Percentiles rank a stretch among this genome's conserved stretches.
phyloP scores from a whole-genome alignment of 2,329 filamentous ascomycete species.

The Aspergillus aculeatus region DNA sequence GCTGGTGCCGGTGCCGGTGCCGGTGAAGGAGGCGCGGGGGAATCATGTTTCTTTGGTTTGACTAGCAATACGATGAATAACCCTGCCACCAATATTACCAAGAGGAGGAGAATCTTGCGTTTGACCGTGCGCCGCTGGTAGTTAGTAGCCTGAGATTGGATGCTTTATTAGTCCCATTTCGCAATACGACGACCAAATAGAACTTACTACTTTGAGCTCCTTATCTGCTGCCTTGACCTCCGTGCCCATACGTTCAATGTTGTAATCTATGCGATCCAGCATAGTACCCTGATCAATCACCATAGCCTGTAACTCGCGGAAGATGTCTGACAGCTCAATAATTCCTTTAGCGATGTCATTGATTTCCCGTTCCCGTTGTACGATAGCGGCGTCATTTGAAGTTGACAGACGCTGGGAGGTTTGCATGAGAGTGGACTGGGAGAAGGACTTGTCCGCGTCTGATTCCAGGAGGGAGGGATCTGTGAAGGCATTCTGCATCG shows the following conservation, averaged over 20 bases:
- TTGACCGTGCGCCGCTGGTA: conserved; percentile 89
- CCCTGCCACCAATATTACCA: conserved; percentile 78
- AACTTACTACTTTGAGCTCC: conserved; percentile 72
- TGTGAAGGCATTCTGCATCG: conserved; percentile 64
- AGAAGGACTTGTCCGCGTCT: conserved; percentile 88
- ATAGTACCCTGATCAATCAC: conserved; percentile 89
- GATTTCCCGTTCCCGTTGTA: conserved; percentile 92
- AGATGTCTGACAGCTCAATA: conserved; percentile 94
- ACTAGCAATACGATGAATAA: conserved; percentile 80
- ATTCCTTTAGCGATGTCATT: conserved; percentile 98
- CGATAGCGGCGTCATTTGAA: conserved; percentile 79
- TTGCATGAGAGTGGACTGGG: conserved; percentile 82
- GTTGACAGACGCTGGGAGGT: conserved; percentile 58
- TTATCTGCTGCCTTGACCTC: conserved; percentile 92
- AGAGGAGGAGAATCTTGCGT: conserved; percentile 86
- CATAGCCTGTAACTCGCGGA: conserved; percentile 94
- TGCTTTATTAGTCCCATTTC: conserved; percentile 4
- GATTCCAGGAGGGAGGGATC: conserved; percentile 91
- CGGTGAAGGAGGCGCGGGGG: conserved; percentile 17
- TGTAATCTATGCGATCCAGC: conserved; percentile 95
- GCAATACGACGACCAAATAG: not conserved
- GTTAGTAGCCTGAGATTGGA: conserved; percentile 59
- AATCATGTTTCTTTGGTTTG: conserved; percentile 63
- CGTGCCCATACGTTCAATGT: conserved; percentile 90
- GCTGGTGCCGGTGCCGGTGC: conserved; percentile 17